These are phyloP conservation scores for Salvia rosmarinus DNA, from an alignment of 257 asterid genomes.

Conservation along the genomic window DNA sequence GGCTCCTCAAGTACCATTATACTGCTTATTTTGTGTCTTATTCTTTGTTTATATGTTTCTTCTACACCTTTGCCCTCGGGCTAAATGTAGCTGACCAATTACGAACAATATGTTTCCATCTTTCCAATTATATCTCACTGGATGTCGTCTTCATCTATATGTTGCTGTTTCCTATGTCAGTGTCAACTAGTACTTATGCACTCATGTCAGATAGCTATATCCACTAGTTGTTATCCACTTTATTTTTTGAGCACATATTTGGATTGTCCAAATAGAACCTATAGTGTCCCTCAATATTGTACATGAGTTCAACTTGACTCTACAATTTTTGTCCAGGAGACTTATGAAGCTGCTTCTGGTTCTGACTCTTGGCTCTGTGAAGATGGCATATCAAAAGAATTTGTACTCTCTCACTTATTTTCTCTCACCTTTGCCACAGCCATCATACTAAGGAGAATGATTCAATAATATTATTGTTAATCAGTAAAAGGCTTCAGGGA, in stretches of 20 bases:
- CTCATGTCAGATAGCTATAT: too few relatives aligned
- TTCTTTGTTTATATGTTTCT: not conserved
- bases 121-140: not conserved
- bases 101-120: not conserved
- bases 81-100: not conserved
- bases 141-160: not conserved
- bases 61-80: not conserved
- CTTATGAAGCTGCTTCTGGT: not conserved
- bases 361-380: constrained; percentile 1
- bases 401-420: not conserved
- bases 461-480: not conserved
- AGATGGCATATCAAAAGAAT: too few relatives aligned
- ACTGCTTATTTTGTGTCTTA: not conserved
- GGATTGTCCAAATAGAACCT: not conserved
- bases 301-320: not conserved
- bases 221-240: too few relatives aligned
- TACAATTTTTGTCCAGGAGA: not conserved
- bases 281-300: not conserved
- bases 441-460: not conserved
- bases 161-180: not conserved
- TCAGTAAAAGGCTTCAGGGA: not conserved
- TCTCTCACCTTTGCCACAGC: not conserved
- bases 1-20: not conserved
- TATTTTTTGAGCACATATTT: too few relatives aligned
- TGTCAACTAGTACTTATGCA: too few relatives aligned